Evolutionary conservation across 768 basidiomycete species (phyloP).

Genomic region (Rhizopogon vulgaris): DNA sequence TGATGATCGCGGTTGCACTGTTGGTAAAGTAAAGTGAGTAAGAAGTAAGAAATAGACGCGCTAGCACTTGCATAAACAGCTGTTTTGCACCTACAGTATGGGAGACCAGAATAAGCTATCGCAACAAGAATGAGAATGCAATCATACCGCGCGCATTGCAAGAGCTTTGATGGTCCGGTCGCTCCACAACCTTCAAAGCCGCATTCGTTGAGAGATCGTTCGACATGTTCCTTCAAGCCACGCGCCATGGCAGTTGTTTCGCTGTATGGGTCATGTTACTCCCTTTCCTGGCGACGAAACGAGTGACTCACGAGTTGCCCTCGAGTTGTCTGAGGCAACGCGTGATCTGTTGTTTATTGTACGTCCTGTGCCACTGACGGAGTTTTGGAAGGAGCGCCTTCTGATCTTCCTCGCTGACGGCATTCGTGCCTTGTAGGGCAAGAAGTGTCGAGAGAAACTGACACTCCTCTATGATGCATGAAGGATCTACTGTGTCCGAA

Average conservation of each 20-base stretch:
- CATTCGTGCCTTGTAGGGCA: conserved; percentile 29
- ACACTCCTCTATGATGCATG: conserved; percentile 27
- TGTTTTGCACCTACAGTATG: conserved; percentile 31
- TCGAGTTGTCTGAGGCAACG: conserved; percentile 30
- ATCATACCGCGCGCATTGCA: conserved; percentile 27
- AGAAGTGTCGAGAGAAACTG: conserved; percentile 37
- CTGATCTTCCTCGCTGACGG: conserved; percentile 27
- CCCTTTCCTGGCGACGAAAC: neutral
- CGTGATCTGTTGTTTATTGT: conserved; percentile 8
- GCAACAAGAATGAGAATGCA: neutral
- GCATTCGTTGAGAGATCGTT: conserved; percentile 25
- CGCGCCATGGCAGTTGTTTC: conserved; percentile 22
- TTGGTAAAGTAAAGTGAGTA: neutral
- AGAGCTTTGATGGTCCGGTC: conserved; percentile 21
- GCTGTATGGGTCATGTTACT: conserved; percentile 11
- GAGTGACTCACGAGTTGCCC: conserved; percentile 20
- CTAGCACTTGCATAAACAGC: conserved; percentile 34
- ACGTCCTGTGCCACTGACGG: conserved; percentile 25
- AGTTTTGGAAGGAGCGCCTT: conserved; percentile 28
- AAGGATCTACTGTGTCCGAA: conserved; percentile 7
- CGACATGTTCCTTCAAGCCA: conserved; percentile 24
- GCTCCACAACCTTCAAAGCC: conserved; percentile 23
- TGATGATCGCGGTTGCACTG: conserved; percentile 34
- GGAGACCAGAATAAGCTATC: neutral
- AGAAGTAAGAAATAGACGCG: neutral